phyloP scores from a whole-genome alignment of 495 filamentous ascomycete genomes.

The Entonaema liquescens region DNA sequence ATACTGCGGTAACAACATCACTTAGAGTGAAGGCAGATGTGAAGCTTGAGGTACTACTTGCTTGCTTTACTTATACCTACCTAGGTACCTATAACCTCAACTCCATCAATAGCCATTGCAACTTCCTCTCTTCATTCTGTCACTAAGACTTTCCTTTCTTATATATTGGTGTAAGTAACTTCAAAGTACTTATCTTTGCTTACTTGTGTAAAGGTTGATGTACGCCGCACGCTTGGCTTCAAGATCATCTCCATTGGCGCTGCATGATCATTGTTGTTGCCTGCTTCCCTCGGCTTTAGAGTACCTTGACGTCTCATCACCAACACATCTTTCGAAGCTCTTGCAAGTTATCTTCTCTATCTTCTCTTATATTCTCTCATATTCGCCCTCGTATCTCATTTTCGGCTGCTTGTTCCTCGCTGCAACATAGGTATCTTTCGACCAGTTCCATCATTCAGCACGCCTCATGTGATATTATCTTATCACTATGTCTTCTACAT shows the following conservation, averaged over 20 bases:
- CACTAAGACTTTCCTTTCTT: neutral
- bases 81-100: neutral
- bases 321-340: neutral
- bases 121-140: neutral
- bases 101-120: neutral
- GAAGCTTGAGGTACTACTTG: neutral
- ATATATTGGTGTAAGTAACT: neutral
- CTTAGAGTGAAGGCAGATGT: neutral
- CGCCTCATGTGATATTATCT: conserved; percentile 3
- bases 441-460: neutral
- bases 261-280: neutral
- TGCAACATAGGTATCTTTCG: neutral
- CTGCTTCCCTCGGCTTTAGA: neutral
- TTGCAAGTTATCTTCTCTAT: neutral
- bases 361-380: neutral
- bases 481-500: conserved; percentile 4
- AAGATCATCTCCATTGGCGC: neutral
- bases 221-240: neutral
- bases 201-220: neutral
- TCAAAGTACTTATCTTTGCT: neutral
- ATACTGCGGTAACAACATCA: neutral
- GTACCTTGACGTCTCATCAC: neutral
- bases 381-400: neutral
- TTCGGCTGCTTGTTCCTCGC: neutral
- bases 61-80: neutral